phyloP scores from a whole-genome alignment of 495 filamentous ascomycete genomes.

The Xylaria scruposa region DNA sequence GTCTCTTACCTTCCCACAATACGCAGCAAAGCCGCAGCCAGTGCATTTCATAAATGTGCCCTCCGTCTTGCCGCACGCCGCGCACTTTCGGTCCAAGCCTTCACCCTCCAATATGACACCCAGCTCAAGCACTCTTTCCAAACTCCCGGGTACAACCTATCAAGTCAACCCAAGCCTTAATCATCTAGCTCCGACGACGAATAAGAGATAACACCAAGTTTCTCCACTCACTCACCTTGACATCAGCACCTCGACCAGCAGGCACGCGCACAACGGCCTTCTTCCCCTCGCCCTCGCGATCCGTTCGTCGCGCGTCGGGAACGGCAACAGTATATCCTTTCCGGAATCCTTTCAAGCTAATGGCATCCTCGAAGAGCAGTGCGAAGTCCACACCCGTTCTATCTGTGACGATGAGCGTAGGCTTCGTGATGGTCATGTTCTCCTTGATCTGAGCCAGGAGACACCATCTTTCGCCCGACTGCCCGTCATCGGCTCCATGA shows the following conservation, averaged over 20 bases:
- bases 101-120: constrained; percentile 32
- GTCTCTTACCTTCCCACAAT: constrained; percentile 50
- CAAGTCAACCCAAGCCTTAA: neutral
- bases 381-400: constrained; percentile 41
- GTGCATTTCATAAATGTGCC: constrained; percentile 46
- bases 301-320: constrained; percentile 38
- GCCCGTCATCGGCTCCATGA: neutral
- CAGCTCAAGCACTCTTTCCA: constrained; percentile 44
- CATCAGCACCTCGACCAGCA: constrained; percentile 28
- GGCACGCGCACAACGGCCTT: constrained; percentile 44
- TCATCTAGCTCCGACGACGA: neutral
- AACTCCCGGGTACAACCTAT: constrained; percentile 36
- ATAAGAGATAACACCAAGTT: neutral
- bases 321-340: constrained; percentile 46
- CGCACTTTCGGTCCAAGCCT: constrained; percentile 26
- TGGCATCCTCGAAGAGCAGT: constrained; percentile 40
- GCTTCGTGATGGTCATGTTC: constrained; percentile 57
- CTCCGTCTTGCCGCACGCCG: constrained; percentile 38
- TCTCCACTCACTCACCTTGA: constrained; percentile 24
- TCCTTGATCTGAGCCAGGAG: constrained; percentile 52
- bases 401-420: constrained; percentile 51
- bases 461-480: constrained; percentile 31
- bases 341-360: constrained; percentile 32
- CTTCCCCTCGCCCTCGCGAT: constrained; percentile 42
- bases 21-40: constrained; percentile 48